Evolutionary conservation across 495 filamentous ascomycete genomes (phyloP).

Genomic region (Trichoderma erinaceum): DNA sequence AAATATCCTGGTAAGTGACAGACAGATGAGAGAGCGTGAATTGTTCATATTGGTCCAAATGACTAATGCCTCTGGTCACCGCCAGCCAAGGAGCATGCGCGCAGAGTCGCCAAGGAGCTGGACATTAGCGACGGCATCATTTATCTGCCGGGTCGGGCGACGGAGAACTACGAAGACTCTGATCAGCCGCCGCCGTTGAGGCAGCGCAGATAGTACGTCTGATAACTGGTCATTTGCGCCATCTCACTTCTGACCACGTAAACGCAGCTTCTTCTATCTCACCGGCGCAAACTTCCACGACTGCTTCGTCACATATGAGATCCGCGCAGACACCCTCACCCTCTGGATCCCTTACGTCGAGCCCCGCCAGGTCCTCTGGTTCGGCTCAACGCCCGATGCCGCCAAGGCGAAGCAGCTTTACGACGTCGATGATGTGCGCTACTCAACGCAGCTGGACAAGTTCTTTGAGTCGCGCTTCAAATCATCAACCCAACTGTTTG

Average conservation of each 20-base stretch:
- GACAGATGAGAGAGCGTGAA: background rate
- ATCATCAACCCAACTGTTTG: conserved; percentile 34
- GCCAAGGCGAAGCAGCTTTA: conserved; percentile 45
- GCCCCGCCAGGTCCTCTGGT: conserved; percentile 53
- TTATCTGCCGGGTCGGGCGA: conserved; percentile 48
- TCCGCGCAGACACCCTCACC: conserved; percentile 47
- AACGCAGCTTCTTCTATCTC: conserved; percentile 59
- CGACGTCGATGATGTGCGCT: conserved; percentile 48
- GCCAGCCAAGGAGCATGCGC: conserved; percentile 74
- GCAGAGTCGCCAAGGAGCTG: conserved; percentile 62
- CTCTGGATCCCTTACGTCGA: conserved; percentile 58
- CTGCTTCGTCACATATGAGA: conserved; percentile 58
- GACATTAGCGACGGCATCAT: conserved; percentile 56
- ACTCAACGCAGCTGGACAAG: conserved; percentile 29
- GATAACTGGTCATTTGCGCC: too few species aligned
- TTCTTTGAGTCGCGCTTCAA: conserved; percentile 29
- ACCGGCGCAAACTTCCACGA: conserved; percentile 55
- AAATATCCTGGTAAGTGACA: conserved; percentile 27
- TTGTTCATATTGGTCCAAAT: background rate
- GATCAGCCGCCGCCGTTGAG: conserved; percentile 56
- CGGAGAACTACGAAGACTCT: conserved; percentile 50
- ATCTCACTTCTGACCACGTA: background rate
- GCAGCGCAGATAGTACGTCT: conserved; percentile 53
- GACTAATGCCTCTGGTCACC: background rate
- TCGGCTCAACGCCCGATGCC: conserved; percentile 47